These are phyloP conservation scores for Yamadazyma nakazawae DNA, from an alignment of 805 yeast genomes.

Conservation along the genomic window DNA sequence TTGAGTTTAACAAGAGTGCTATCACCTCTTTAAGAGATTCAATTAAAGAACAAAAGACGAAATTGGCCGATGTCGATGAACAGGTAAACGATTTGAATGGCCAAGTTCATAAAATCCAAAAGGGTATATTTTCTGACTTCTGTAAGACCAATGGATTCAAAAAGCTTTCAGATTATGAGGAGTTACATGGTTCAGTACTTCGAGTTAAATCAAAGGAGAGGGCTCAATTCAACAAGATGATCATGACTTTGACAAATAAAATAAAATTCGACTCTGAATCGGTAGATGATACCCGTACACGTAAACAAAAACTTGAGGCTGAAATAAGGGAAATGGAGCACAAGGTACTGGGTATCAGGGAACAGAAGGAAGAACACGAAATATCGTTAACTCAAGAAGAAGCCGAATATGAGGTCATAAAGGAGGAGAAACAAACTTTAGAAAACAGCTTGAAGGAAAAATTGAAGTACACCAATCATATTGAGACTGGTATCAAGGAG, in stretches of 20 bases:
- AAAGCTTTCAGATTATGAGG: conserved; percentile 66
- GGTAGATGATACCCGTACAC: conserved; percentile 44
- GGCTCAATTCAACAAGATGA: conserved; percentile 58
- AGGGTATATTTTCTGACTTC: conserved; percentile 49
- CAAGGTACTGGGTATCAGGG: conserved; percentile 27
- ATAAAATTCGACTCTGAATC: conserved; percentile 64
- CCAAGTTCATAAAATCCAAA: conserved; percentile 33
- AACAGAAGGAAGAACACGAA: conserved; percentile 29
- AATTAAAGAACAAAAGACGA: conserved; percentile 14
- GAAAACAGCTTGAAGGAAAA: conserved; percentile 16
- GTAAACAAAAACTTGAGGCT: conserved; percentile 42
- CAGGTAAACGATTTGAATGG: conserved; percentile 21
- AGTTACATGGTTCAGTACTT: conserved; percentile 55
- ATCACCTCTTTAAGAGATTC: conserved; percentile 12
- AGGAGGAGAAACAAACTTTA: conserved; percentile 18
- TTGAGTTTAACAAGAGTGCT: conserved; percentile 42
- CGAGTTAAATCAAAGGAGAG: conserved; percentile 59
- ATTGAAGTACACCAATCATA: conserved; percentile 16
- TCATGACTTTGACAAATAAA: conserved; percentile 58
- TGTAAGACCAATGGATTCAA: conserved; percentile 53
- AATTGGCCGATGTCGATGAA: conserved; percentile 15
- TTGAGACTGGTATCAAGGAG: conserved; percentile 37
- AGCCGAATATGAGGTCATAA: conserved; percentile 26
- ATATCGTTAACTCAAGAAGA: conserved; percentile 21
- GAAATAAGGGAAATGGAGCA: conserved; percentile 37